phyloP scores from a whole-genome alignment of 2,329 filamentous ascomycete genomes.

The Alternaria triticina region DNA sequence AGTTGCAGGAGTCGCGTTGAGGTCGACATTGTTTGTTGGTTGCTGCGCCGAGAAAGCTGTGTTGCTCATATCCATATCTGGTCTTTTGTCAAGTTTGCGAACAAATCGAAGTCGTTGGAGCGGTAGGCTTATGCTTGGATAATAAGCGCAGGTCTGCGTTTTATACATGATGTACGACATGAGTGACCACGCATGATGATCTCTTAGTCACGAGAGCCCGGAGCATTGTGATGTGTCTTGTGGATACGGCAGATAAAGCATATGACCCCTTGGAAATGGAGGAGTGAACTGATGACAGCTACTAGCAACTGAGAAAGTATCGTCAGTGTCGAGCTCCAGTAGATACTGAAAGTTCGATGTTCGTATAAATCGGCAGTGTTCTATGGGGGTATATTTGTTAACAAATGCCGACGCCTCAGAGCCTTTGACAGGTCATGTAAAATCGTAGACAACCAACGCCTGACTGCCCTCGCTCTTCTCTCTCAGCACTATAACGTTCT shows the following conservation, averaged over 20 bases:
- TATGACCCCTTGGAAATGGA: not conserved
- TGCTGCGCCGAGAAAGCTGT: too few relatives aligned
- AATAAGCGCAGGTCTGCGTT: not conserved
- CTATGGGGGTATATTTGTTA: not conserved
- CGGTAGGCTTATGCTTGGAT: too few relatives aligned
- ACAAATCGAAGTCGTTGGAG: too few relatives aligned
- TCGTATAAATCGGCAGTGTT: not conserved
- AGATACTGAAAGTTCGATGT: not conserved
- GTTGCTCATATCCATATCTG: too few relatives aligned
- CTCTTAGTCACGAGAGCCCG: not conserved
- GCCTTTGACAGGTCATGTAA: constrained; percentile 61
- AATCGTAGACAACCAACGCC: constrained; percentile 84
- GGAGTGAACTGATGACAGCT: not conserved
- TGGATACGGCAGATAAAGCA: not conserved
- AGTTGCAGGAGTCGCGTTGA: too few relatives aligned
- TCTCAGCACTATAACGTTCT: constrained; percentile 86
- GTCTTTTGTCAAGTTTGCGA: too few relatives aligned
- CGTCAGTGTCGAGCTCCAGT: not conserved
- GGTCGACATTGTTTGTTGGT: too few relatives aligned
- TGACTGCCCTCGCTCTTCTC: constrained; percentile 72
- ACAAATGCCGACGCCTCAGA: not conserved
- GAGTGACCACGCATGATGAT: not conserved
- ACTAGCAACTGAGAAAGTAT: not conserved
- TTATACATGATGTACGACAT: not conserved
- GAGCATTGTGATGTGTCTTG: not conserved